Conservation (phyloP, 106 monocot species). For the Dendrobium catenatum region DNA sequence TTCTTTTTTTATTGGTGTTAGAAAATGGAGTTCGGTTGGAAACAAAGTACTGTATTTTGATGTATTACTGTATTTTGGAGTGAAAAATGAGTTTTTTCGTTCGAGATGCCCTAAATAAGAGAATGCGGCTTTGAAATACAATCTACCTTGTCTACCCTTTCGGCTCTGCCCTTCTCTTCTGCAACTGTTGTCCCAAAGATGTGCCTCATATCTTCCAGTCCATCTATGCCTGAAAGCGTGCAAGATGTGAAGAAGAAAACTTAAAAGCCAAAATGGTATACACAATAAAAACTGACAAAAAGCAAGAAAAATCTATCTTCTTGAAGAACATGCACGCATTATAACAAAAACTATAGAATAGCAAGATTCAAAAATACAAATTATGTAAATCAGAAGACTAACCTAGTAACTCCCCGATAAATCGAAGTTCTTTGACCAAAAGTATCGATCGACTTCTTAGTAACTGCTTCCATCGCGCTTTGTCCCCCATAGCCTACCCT, state of each 20-base stretch:
- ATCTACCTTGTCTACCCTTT: slow-evolving; percentile 44
- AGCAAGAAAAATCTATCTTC: no score
- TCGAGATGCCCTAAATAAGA: background rate
- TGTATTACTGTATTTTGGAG: no score
- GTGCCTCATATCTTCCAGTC: slow-evolving; percentile 48
- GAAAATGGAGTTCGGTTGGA: no score
- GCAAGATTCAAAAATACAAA: no score
- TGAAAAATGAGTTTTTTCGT: no score
- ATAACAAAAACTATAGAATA: no score
- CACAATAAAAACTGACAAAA: no score
- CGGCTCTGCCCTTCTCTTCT: slow-evolving; percentile 37
- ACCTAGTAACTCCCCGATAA: slow-evolving; percentile 94
- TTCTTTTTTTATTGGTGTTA: no score
- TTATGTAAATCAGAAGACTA: background rate
- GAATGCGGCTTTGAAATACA: background rate
- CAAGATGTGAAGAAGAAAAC: background rate
- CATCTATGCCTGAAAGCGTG: slow-evolving; percentile 33
- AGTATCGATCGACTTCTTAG: slow-evolving; percentile 74
- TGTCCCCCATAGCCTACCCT: slow-evolving; percentile 18
- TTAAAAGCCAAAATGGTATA: no score
- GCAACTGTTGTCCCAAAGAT: slow-evolving; percentile 55
- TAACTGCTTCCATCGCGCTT: slow-evolving; percentile 33
- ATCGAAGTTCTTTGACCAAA: slow-evolving; percentile 96
- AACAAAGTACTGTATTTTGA: no score
- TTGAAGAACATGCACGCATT: no score